Evolutionary conservation across 2,329 filamentous ascomycete species (phyloP), one percentile per base, ranked within the genome.

Genomic region (Hymenoscyphus infarciens): DNA sequence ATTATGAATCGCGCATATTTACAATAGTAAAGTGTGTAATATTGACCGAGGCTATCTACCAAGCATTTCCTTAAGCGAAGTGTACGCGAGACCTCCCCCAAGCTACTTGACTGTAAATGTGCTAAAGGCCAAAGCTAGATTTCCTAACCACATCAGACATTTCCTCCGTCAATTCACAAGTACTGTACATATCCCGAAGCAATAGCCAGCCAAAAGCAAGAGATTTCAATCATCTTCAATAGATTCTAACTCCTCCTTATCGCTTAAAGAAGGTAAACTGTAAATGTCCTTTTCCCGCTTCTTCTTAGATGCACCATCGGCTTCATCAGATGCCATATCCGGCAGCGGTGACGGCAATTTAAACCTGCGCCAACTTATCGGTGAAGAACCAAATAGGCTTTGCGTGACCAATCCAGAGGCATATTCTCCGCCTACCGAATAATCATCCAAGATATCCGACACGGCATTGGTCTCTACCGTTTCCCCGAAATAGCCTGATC

Each of bases 141-240:
- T 49, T 49, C 42, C 42, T 49, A 49, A 11, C 8, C 19, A 25
- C 42, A 49, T 49, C 42, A 49, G 19, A 49, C n/a, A 49, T 49
- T 49, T 49, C 39, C 19, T 55, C 25, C 25, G 25, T 8, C 52
- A 31, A 45, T 54, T 15, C 52, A n/a, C 11, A 25, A 60, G 7
- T 31, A 55, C 2, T 55, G 16, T 31, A 55, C 1, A 55, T 33
- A 29, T 55, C 52, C 52, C 25, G 16, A 29, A 29, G 33, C 55
- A 10, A 57, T 57, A 35, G 33, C 19, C 25, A 35, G 55, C 15
- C 55, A 57, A 57, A 56, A n/a, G 22, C 61, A 45, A 45, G 61
- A 64, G 55, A 52, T 27, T 59, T 60, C 59, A 69, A 61, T 66
- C 64, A 68, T 69, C 65, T 59, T 67, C 65, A 35, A 69, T 68